A percentile compares a stretch with the other conserved stretches of the same genome.
Evolutionary conservation across 2,329 filamentous ascomycete species (phyloP).

Genomic region (Corinectria fuckeliana): DNA sequence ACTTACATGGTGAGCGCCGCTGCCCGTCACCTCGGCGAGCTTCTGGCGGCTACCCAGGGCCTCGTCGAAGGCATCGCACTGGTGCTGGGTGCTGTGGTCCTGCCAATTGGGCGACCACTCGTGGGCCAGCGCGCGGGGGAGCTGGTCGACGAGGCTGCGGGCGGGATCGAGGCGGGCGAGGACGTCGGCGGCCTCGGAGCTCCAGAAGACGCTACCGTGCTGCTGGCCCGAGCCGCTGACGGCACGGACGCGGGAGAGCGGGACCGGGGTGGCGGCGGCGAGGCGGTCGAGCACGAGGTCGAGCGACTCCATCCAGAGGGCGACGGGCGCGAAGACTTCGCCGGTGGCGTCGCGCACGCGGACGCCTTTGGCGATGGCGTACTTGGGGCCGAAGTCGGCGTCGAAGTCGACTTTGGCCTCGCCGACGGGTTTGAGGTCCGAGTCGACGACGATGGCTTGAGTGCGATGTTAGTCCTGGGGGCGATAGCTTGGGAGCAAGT

Average conservation of each 20-base stretch:
- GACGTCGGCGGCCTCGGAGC: conserved; percentile 67
- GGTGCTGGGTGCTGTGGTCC: conserved; percentile 89
- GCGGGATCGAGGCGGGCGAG: conserved; percentile 66
- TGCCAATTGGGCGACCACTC: conserved; percentile 97
- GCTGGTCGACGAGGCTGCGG: conserved; percentile 73
- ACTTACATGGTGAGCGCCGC: conserved; percentile 90
- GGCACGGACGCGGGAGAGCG: conserved; percentile 77
- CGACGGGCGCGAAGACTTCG: conserved; percentile 91
- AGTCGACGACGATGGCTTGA: conserved; percentile 80
- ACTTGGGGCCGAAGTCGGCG: conserved; percentile 73
- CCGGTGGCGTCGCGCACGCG: conserved; percentile 80
- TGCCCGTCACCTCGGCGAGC: conserved; percentile 83
- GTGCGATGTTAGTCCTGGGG: conserved; percentile 11
- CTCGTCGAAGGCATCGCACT: conserved; percentile 88
- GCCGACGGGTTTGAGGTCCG: conserved; percentile 79
- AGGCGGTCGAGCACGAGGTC: conserved; percentile 83
- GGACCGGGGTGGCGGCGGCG: conserved; percentile 64
- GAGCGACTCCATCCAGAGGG: conserved; percentile 92
- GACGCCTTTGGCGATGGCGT: conserved; percentile 88
- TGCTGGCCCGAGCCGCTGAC: conserved; percentile 95
- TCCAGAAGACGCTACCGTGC: conserved; percentile 98
- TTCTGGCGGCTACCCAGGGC: conserved; percentile 69
- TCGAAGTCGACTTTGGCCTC: conserved; percentile 97
- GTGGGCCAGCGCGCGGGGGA: conserved; percentile 77
- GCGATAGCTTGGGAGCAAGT: neutral